Evolutionary conservation across 148 eudicot genomes (phyloP).

Genomic region (Heliosperma pusillum): DNA sequence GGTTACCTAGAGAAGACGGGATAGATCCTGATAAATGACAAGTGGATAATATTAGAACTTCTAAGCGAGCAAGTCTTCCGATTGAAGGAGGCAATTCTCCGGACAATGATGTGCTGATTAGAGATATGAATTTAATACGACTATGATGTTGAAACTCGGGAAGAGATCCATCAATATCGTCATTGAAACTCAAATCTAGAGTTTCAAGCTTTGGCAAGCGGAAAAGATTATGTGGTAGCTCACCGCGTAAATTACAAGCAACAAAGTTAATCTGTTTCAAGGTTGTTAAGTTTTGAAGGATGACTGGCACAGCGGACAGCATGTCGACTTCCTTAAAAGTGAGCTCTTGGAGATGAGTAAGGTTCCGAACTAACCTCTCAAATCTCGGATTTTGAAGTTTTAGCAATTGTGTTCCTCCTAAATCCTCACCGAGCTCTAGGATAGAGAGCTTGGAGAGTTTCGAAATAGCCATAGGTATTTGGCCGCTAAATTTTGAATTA

Average conservation of each 20-base stretch:
- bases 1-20: slow-evolving; percentile 23
- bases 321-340: slow-evolving; percentile 11
- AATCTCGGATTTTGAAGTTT: slow-evolving; percentile 21
- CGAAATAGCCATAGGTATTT: slow-evolving; percentile 32
- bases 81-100: slow-evolving; percentile 32
- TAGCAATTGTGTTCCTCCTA: neutral
- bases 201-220: slow-evolving; percentile 25
- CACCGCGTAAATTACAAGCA: slow-evolving; percentile 27
- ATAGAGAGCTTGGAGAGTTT: slow-evolving; percentile 18
- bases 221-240: slow-evolving; percentile 24
- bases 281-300: slow-evolving; percentile 22
- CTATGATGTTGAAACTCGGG: slow-evolving; percentile 23
- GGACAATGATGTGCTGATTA: slow-evolving; percentile 6
- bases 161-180: slow-evolving; percentile 16
- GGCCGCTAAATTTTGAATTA: slow-evolving; percentile 29
- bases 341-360: slow-evolving; percentile 24
- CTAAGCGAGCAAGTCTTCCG: slow-evolving; percentile 23
- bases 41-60: neutral
- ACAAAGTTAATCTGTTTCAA: neutral
- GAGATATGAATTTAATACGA: neutral
- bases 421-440: slow-evolving; percentile 25
- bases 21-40: slow-evolving; percentile 22
- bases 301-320: slow-evolving; percentile 24
- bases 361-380: slow-evolving; percentile 16
- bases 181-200: slow-evolving; percentile 18